Evolutionary conservation across 2,329 filamentous ascomycete species (phyloP), one percentile per base, ranked within the genome.

Genomic region (Diaporthe velutina): DNA sequence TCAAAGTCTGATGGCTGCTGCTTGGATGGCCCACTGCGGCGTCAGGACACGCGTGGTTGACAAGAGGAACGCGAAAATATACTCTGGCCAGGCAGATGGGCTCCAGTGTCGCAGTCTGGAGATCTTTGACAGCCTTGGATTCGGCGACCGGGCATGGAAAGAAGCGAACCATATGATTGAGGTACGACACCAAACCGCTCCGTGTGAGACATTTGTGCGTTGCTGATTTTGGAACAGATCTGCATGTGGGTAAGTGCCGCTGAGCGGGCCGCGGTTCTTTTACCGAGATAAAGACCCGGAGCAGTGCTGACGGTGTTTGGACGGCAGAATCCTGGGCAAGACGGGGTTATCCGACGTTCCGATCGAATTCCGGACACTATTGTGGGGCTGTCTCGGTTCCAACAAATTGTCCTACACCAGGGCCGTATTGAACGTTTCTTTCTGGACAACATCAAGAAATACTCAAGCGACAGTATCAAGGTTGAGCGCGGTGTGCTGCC

Each of bases 41-140:
- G 78, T 87, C 70, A 80, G 81, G 22, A 80, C 85, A 5, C 83
- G 85, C n/a, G 84, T 87, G 45, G 80, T 87, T n/a, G 86, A 87
- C 78, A 87, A 87, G 79, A 81, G 85, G n/a, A 78, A 76, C 42
- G 75, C 77, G 58, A 81, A 85, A 75, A 79, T 87, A 50, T 84
- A 83, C 76, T 82, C 81, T 8, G 85, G 86, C 4, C 85, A 88
- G 76, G 85, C 86, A 48, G 85, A 88, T 74, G 85, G 86, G 12
- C 81, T 84, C 12, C 91, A 94, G 82, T 90, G 88, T 76, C 90
- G 92, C 2, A 93, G 91, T 0, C 85, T 94, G 2, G 92, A 95
- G 81, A 93, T 95, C n/a, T 90, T 95, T 73, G 92, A 95, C 78
- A 91, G 89, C 67, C 93, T 95, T 77, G 93, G 90, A 0, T 89